Percentiles rank a stretch among this genome's conserved stretches.
Evolutionary conservation across 2,329 filamentous ascomycete species (phyloP).

Genomic region (Aspergillus ruber): DNA sequence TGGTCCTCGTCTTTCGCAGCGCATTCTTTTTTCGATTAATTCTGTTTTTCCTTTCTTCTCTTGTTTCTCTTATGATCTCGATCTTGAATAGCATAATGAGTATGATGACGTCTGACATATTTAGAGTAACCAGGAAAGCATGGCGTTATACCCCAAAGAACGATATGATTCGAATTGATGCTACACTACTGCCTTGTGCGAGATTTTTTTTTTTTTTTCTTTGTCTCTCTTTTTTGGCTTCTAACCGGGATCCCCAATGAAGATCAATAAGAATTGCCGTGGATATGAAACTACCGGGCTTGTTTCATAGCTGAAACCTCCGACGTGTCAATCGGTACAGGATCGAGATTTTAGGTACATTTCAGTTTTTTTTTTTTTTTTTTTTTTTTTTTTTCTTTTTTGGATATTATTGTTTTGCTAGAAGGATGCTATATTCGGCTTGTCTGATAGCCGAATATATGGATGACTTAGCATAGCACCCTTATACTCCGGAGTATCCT

Average conservation of each 20-base stretch:
- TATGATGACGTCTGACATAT: conserved; percentile 19
- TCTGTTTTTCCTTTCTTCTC: background rate
- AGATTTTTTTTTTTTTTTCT: conserved; percentile 8
- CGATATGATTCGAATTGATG: conserved; percentile 1
- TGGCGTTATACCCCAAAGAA: conserved; percentile 24
- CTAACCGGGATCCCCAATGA: background rate
- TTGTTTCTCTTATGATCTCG: background rate
- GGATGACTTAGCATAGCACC: too few species aligned
- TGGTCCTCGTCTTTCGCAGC: background rate
- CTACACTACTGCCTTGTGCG: background rate
- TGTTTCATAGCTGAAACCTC: background rate
- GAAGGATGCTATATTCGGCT: too few species aligned
- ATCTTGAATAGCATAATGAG: conserved; percentile 17
- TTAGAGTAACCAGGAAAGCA: conserved; percentile 19
- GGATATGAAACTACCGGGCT: background rate
- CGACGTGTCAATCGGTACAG: background rate
- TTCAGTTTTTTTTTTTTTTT: background rate
- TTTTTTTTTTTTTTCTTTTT: background rate
- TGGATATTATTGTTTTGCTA: background rate
- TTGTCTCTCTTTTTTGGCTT: background rate
- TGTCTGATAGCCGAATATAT: too few species aligned
- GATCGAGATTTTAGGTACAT: too few species aligned
- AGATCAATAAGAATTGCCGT: background rate
- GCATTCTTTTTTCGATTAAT: background rate
- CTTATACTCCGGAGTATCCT: too few species aligned